Conservation (phyloP, 2,329 filamentous ascomycete species). For the Xylaria sp. region DNA sequence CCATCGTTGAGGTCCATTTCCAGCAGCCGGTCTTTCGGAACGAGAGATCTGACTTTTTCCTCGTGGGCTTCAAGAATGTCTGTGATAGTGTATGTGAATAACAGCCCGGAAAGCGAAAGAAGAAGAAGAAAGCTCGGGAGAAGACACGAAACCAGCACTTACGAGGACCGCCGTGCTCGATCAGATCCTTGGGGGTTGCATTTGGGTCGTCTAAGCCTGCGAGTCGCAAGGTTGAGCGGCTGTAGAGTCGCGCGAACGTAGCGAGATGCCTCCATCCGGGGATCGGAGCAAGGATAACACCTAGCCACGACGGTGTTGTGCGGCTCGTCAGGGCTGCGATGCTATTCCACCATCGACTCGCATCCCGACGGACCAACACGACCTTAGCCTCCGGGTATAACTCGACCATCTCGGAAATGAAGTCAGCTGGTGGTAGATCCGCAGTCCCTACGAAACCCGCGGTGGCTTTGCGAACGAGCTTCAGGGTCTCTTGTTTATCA, state of each 20-base stretch:
- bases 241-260: slow-evolving; percentile 19
- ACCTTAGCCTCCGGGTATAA: slow-evolving; percentile 43
- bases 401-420: slow-evolving; percentile 43
- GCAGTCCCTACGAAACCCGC: slow-evolving; percentile 41
- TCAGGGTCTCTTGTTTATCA: slow-evolving; percentile 39
- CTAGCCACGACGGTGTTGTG: slow-evolving; percentile 35
- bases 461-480: slow-evolving; percentile 39
- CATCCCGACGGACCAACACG: slow-evolving; percentile 39
- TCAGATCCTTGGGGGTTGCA: neutral
- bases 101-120: neutral
- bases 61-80: neutral
- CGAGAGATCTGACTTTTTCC: neutral
- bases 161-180: slow-evolving; percentile 7
- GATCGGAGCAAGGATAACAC: slow-evolving; percentile 35
- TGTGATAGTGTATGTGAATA: neutral
- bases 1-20: slow-evolving; percentile 44
- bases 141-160: neutral
- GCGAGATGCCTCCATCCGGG: slow-evolving; percentile 40
- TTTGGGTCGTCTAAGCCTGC: neutral
- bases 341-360: slow-evolving; percentile 42
- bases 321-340: slow-evolving; percentile 31
- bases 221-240: neutral
- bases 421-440: slow-evolving; percentile 40
- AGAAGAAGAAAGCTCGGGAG: neutral
- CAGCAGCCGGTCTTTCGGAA: neutral